Conservation (phyloP, 495 filamentous ascomycete genomes). For the Astrothelium macrocarpum region DNA sequence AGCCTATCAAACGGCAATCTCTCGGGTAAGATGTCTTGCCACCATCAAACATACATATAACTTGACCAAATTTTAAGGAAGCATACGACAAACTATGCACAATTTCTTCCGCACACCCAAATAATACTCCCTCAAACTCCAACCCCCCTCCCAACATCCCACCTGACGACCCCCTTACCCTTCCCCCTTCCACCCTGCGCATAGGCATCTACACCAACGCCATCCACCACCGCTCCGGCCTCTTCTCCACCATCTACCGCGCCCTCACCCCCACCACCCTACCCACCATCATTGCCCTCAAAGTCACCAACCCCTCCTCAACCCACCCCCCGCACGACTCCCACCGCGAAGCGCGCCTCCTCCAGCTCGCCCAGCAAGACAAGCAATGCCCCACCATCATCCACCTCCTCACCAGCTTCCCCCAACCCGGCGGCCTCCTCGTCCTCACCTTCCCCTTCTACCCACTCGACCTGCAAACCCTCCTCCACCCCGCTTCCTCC, state of each 20-base stretch:
- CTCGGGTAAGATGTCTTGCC: conserved; percentile 26
- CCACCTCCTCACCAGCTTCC: conserved; percentile 58
- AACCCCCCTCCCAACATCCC: background rate
- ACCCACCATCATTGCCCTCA: background rate
- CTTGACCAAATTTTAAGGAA: conserved; percentile 27
- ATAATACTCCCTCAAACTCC: background rate
- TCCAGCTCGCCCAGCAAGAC: conserved; percentile 46
- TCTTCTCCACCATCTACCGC: conserved; percentile 77
- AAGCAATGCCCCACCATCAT: conserved; percentile 49
- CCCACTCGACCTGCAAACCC: conserved; percentile 54
- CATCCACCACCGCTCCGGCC: conserved; percentile 58
- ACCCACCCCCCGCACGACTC: conserved; percentile 74
- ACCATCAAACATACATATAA: background rate
- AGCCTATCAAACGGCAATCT: conserved; percentile 35
- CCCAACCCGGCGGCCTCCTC: conserved; percentile 57
- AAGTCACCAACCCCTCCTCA: conserved; percentile 33
- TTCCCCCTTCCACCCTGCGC: background rate
- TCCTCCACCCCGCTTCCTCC: conserved; percentile 43
- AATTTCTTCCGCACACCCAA: background rate
- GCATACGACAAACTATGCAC: conserved; percentile 34
- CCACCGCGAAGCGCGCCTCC: conserved; percentile 63
- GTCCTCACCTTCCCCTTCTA: conserved; percentile 79
- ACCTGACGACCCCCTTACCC: background rate
- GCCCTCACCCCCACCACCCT: conserved; percentile 25
- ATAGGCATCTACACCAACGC: conserved; percentile 68